These are phyloP conservation scores for Coleophoma cylindrospora DNA, from an alignment of 2,329 filamentous ascomycete genomes.

Conservation along the genomic window DNA sequence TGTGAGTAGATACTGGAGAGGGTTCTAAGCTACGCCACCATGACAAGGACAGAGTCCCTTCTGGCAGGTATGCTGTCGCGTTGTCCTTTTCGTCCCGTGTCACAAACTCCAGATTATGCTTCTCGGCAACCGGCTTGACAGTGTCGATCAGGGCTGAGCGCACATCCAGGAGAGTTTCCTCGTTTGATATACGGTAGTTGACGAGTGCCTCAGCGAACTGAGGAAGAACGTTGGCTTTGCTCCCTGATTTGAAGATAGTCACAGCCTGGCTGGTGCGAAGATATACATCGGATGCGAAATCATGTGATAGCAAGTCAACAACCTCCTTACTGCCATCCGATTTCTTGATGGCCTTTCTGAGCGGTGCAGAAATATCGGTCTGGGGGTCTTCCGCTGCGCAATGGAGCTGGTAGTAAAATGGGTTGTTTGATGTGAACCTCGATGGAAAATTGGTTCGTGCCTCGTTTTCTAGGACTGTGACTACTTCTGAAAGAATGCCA, in stretches of 20 bases:
- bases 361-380: neutral
- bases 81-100: conserved; percentile 9
- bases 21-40: conserved; percentile 18
- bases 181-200: conserved; percentile 42
- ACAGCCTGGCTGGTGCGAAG: conserved; percentile 35
- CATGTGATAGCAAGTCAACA: neutral
- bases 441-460: neutral
- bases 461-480: too few relatives aligned
- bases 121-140: conserved; percentile 26
- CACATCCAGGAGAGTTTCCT: conserved; percentile 30
- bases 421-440: neutral
- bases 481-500: too few relatives aligned
- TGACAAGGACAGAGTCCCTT: conserved; percentile 21
- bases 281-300: conserved; percentile 18
- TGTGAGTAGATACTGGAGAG: conserved; percentile 29
- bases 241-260: conserved; percentile 45
- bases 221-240: conserved; percentile 52
- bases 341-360: neutral
- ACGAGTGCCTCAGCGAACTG: conserved; percentile 44
- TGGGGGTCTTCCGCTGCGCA: neutral
- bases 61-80: conserved; percentile 22
- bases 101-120: conserved; percentile 31
- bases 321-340: neutral
- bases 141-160: conserved; percentile 41
- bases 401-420: neutral